Percentiles rank a stretch among this genome's conserved stretches.
These are phyloP conservation scores for Phytopythium vexans DNA, from an alignment of 352 stramenopile genomes.

Conservation along the genomic window DNA sequence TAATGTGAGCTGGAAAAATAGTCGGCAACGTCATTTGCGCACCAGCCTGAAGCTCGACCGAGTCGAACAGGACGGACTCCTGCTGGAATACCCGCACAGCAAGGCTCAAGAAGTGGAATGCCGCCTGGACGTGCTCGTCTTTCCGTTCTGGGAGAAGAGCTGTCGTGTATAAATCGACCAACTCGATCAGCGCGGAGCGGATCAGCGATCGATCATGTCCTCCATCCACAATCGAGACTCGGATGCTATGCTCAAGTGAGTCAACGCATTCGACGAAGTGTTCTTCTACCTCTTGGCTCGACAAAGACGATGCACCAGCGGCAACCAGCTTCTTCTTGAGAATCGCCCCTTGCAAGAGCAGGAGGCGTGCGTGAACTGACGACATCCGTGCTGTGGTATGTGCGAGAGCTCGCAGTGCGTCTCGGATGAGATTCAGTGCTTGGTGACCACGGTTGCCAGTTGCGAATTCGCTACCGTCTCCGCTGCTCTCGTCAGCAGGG, in stretches of 20 bases:
- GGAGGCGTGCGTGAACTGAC: conserved; percentile 35
- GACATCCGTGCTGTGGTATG: conserved; percentile 43
- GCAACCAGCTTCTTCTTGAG: conserved; percentile 34
- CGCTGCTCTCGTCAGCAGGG: neutral
- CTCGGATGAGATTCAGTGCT: conserved; percentile 29
- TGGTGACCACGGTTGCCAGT: neutral
- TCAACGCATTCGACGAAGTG: conserved; percentile 10
- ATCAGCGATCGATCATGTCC: conserved; percentile 60
- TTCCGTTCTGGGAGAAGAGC: conserved; percentile 35
- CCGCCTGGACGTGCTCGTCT: conserved; percentile 58
- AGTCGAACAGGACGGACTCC: conserved; percentile 50
- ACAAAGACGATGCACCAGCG: neutral
- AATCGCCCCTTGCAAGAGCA: conserved; percentile 49
- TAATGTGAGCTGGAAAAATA: neutral
- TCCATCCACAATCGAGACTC: conserved; percentile 35
- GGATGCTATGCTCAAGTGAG: conserved; percentile 29
- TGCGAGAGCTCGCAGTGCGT: conserved; percentile 30
- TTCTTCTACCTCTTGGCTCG: neutral
- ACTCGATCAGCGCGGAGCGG: conserved; percentile 44
- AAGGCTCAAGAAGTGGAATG: conserved; percentile 68
- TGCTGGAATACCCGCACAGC: conserved; percentile 39
- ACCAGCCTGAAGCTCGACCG: conserved; percentile 45
- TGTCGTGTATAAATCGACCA: conserved; percentile 60
- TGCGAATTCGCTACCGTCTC: neutral
- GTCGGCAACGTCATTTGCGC: too few species aligned